Conservation (phyloP, 1,139 yeast genomes). For the Saccharomyces hybrid region DNA sequence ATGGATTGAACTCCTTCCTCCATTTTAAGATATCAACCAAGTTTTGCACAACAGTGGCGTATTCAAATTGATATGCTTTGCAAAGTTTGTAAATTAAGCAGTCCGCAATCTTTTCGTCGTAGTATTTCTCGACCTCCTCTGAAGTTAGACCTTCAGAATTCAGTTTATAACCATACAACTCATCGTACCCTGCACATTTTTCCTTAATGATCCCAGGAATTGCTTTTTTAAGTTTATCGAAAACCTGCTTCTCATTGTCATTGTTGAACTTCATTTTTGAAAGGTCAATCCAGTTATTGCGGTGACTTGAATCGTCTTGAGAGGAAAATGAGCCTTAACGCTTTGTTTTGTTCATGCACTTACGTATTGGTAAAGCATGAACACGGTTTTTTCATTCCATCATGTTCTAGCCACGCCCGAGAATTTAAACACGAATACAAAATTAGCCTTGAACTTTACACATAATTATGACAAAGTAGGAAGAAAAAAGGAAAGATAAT, state of each 20-base stretch:
- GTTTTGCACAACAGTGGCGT: slow-evolving; percentile 42
- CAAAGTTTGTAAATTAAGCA: slow-evolving; percentile 59
- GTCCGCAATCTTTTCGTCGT: slow-evolving; percentile 42
- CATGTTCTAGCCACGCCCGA: neutral
- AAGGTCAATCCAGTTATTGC: neutral
- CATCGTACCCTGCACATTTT: slow-evolving; percentile 51
- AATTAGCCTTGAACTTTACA: neutral
- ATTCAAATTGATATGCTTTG: slow-evolving; percentile 57
- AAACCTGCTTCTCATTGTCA: slow-evolving; percentile 16
- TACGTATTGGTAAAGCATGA: neutral
- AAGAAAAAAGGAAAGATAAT: neutral
- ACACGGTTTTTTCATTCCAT: neutral
- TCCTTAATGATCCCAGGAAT: slow-evolving; percentile 36
- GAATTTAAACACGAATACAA: neutral
- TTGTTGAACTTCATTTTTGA: slow-evolving; percentile 16
- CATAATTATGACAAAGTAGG: neutral
- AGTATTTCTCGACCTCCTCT: slow-evolving; percentile 35
- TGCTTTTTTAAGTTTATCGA: slow-evolving; percentile 19
- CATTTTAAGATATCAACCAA: slow-evolving; percentile 61
- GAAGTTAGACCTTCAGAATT: slow-evolving; percentile 28
- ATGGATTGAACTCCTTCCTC: slow-evolving; percentile 72
- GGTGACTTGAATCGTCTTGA: no score
- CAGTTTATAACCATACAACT: slow-evolving; percentile 70
- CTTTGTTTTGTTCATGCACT: no score
- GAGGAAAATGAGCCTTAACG: no score